phyloP scores from a whole-genome alignment of 768 basidiomycete species.

The Kwoniella shandongensis region DNA sequence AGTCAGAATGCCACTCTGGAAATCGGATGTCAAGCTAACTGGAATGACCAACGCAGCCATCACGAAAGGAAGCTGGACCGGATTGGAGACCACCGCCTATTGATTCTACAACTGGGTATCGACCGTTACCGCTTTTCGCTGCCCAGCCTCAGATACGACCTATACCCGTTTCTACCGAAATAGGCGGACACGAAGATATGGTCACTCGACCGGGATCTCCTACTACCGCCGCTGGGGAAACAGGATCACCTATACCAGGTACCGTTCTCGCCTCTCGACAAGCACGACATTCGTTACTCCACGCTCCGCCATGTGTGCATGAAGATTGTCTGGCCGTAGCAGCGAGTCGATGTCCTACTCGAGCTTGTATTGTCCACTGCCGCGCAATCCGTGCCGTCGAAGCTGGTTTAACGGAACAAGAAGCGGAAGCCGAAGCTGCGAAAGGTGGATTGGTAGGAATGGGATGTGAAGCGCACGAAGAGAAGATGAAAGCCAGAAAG shows the following conservation, averaged over 20 bases:
- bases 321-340: slow-evolving; percentile 38
- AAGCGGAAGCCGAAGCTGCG: slow-evolving; percentile 30
- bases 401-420: slow-evolving; percentile 27
- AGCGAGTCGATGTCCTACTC: slow-evolving; percentile 42
- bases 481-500: slow-evolving; percentile 46
- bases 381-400: slow-evolving; percentile 36
- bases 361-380: slow-evolving; percentile 50
- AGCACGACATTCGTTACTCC: slow-evolving; percentile 2
- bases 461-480: slow-evolving; percentile 53
- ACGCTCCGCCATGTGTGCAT: slow-evolving; percentile 14
- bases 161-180: slow-evolving; percentile 27
- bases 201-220: slow-evolving; percentile 18
- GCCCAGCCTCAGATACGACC: slow-evolving; percentile 71
- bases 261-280: slow-evolving; percentile 5
- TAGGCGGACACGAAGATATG: slow-evolving; percentile 24
- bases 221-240: slow-evolving; percentile 7
- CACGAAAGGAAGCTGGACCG: slow-evolving; percentile 22
- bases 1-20: slow-evolving; percentile 33
- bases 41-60: slow-evolving; percentile 9
- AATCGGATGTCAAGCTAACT: background rate
- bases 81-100: slow-evolving; percentile 58
- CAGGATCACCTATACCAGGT: slow-evolving; percentile 13
- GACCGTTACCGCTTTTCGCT: slow-evolving; percentile 66
- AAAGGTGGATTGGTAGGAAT: slow-evolving; percentile 40
- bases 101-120: slow-evolving; percentile 60